Evolutionary conservation across 129 eudicot species (phyloP).

Genomic region (Ambrosia artemisiifolia): DNA sequence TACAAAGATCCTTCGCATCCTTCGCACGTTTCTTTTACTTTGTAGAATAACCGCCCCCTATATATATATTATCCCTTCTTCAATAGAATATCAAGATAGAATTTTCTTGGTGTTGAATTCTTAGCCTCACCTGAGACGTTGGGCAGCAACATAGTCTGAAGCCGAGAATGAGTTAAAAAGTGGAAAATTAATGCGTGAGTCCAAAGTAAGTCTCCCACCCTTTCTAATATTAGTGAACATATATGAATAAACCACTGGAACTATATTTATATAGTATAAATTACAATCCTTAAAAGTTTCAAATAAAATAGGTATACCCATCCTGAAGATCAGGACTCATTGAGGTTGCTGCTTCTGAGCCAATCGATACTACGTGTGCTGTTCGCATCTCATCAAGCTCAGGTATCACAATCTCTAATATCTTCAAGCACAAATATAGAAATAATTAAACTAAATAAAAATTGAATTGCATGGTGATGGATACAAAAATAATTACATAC

Average conservation of each 20-base stretch:
- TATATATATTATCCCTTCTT: no score
- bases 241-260: background rate
- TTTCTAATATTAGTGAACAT: constrained; percentile 47
- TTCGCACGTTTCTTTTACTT: no score
- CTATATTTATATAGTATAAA: background rate
- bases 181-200: constrained; percentile 72
- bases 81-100: background rate
- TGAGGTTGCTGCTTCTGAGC: constrained; percentile 67
- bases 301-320: constrained; percentile 51
- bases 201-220: constrained; percentile 53
- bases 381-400: constrained; percentile 81
- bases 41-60: no score
- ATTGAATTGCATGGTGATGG: background rate
- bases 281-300: background rate
- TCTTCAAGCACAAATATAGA: constrained; percentile 36
- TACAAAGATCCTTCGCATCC: no score
- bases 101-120: background rate
- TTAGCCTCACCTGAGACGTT: constrained; percentile 69
- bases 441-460: background rate
- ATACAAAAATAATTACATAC: constrained; percentile 2
- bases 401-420: constrained; percentile 74
- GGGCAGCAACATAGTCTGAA: constrained; percentile 92
- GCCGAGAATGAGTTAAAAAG: constrained; percentile 82
- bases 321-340: constrained; percentile 68
- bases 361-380: constrained; percentile 88